phyloP scores from a whole-genome alignment of 768 basidiomycete species.

The Xerocomellus chrysenteron region DNA sequence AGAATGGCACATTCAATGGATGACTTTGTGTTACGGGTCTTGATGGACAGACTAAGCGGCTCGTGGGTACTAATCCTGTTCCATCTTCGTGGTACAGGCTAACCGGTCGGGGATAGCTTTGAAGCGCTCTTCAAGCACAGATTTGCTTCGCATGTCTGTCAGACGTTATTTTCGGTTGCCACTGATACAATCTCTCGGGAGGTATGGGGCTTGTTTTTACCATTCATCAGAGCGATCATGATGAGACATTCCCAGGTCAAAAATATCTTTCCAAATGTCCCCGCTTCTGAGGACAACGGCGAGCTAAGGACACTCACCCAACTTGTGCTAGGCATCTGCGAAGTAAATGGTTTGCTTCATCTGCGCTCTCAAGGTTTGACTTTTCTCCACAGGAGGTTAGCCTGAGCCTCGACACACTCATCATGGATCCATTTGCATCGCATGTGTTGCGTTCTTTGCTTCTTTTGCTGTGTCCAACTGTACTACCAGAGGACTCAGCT shows the following conservation, averaged over 20 bases:
- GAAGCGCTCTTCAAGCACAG: slow-evolving; percentile 69
- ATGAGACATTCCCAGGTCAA: slow-evolving; percentile 40
- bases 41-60: slow-evolving; percentile 82
- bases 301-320: slow-evolving; percentile 66
- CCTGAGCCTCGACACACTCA: slow-evolving; percentile 57
- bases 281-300: slow-evolving; percentile 53
- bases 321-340: slow-evolving; percentile 60
- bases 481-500: slow-evolving; percentile 41
- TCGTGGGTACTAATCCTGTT: slow-evolving; percentile 58
- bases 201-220: slow-evolving; percentile 36
- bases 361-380: slow-evolving; percentile 14
- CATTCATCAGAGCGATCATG: not conserved
- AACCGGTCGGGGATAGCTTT: slow-evolving; percentile 43
- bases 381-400: slow-evolving; percentile 59
- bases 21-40: slow-evolving; percentile 90
- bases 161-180: slow-evolving; percentile 77
- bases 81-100: slow-evolving; percentile 4
- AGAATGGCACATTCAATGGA: slow-evolving; percentile 92
- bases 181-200: slow-evolving; percentile 66
- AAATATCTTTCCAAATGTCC: slow-evolving; percentile 50
- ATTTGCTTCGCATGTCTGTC: slow-evolving; percentile 94
- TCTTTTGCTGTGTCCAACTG: slow-evolving; percentile 66
- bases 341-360: slow-evolving; percentile 43
- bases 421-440: slow-evolving; percentile 87
- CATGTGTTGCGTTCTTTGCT: slow-evolving; percentile 85